These are phyloP conservation scores for Gillenia trifoliata DNA, from an alignment of 306 rosid genomes.

Conservation along the genomic window DNA sequence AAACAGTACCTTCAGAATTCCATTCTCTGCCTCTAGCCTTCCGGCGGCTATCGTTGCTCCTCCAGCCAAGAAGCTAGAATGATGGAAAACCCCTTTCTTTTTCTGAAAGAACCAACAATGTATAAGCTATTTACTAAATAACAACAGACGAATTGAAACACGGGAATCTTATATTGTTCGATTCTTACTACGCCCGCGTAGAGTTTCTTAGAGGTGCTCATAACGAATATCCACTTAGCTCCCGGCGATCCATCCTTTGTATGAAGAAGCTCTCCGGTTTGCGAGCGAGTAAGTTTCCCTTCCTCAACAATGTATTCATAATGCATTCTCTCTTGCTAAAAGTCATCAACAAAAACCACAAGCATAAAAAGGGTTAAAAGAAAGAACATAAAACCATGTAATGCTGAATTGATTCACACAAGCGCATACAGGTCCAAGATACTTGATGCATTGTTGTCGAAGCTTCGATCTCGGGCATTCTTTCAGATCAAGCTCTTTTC, in stretches of 20 bases:
- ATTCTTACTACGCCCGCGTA: constrained; percentile 81
- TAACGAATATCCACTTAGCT: constrained; percentile 85
- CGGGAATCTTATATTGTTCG: not conserved
- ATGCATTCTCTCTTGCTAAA: constrained; percentile 71
- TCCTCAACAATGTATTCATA: constrained; percentile 56
- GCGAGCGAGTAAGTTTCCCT: constrained; percentile 56
- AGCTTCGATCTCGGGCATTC: constrained; percentile 62
- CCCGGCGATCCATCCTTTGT: constrained; percentile 36
- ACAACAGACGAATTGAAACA: not conserved
- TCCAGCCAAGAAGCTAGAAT: constrained; percentile 92
- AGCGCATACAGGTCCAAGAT: constrained; percentile 87
- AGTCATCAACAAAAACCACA: not conserved
- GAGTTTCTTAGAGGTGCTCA: constrained; percentile 85
- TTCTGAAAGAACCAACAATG: constrained; percentile 42
- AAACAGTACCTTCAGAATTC: constrained; percentile 65
- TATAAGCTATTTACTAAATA: constrained; percentile 7
- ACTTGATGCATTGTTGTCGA: constrained; percentile 70
- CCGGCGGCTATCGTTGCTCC: constrained; percentile 91
- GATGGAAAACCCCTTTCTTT: constrained; percentile 82
- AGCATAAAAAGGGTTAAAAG: not conserved
- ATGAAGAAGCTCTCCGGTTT: constrained; percentile 56
- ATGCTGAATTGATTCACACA: constrained; percentile 6
- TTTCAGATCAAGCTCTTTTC: constrained; percentile 62
- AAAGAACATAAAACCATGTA: not conserved
- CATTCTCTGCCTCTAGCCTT: constrained; percentile 64